Base-by-base conservation (phyloP, 2,329 filamentous ascomycete species). In the Fusarium ramigenum region DNA sequence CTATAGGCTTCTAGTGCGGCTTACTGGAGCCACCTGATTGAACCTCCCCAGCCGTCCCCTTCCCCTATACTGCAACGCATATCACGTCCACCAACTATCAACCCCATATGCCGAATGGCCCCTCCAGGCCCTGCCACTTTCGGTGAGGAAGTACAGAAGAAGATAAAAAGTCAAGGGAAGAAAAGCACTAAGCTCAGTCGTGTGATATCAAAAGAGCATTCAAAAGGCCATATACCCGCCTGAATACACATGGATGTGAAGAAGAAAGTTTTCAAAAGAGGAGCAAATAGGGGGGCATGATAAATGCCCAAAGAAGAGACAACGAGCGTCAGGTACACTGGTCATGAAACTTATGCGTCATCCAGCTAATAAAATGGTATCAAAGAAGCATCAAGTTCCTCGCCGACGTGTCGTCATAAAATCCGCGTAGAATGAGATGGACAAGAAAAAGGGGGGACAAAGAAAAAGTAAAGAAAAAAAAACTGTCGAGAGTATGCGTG, bases 351-450 rank as follows among this genome's bases (percentile, higher is more conserved):
- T 67, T 76, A 49, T 68, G 66, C 64, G 72, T 74, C 68, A 66
- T 72, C 60, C 73, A 77, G 75, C 74, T 77, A 78, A 78, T 78
- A 78, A 78, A 75, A 74, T 75, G 73, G 69, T 72, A 78, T 75
- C 75, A 75, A 74, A 74, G 70, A 76, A 75, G 77, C 61, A 75
- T 74, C 61, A 69, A 70, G 68, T 76, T 76, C 70, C 70, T 75
- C 66, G 63, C 76, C 68, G 72, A 76, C 72, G 64, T 78, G 61
- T 72, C 66, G 69, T 76, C 69, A 75, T 77, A 54, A 77, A 71
- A 49, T 66, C 61, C 73, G 60, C 72, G 60, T 66, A 66, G 52
- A 58, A 53, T 63, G 60, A 63, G 62, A 63, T 30, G 36, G 63
- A 30, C 47, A 46, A 44, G 49, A 37, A 34, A 43, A 43, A 18